phyloP scores from a whole-genome alignment of 1,284 basidiomycete species.

The Cutaneotrichosporon sp. region DNA sequence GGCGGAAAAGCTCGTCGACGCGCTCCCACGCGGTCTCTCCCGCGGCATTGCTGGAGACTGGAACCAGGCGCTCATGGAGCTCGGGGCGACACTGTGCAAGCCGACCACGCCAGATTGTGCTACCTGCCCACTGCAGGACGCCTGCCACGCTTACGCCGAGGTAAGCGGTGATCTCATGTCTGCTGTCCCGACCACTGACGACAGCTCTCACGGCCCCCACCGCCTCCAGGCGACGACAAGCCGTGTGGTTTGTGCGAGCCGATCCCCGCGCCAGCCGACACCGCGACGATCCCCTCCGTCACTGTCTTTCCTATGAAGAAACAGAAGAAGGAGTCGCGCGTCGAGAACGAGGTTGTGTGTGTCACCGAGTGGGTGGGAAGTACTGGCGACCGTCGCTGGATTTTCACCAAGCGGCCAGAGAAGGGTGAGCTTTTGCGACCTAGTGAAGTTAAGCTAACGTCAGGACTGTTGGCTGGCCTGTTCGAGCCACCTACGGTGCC shows the following conservation, averaged over 20 bases:
- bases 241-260: conserved; percentile 66
- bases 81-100: conserved; percentile 86
- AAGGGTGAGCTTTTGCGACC: conserved; percentile 58
- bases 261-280: conserved; percentile 46
- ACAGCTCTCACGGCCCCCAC: conserved; percentile 22
- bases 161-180: conserved; percentile 21
- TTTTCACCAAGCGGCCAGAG: conserved; percentile 74
- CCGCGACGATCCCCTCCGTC: conserved; percentile 48
- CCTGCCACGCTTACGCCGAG: conserved; percentile 63
- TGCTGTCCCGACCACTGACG: neutral
- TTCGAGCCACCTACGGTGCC: conserved; percentile 48
- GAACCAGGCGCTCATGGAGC: conserved; percentile 61
- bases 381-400: conserved; percentile 52
- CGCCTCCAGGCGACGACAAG: conserved; percentile 53
- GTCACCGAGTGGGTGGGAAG: conserved; percentile 68
- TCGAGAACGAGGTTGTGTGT: conserved; percentile 79
- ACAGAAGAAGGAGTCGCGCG: conserved; percentile 72
- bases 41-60: conserved; percentile 61
- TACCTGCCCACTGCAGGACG: conserved; percentile 62
- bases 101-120: conserved; percentile 69
- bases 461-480: conserved; percentile 81
- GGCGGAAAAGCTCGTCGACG: conserved; percentile 63
- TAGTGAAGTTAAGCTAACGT: conserved; percentile 9
- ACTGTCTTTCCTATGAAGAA: conserved; percentile 81
- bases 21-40: conserved; percentile 38